Percentiles rank a stretch among this genome's conserved stretches.
These are phyloP conservation scores for Phoenix roebelenii DNA, from an alignment of 176 grass and related monocot genomes.

Conservation along the genomic window DNA sequence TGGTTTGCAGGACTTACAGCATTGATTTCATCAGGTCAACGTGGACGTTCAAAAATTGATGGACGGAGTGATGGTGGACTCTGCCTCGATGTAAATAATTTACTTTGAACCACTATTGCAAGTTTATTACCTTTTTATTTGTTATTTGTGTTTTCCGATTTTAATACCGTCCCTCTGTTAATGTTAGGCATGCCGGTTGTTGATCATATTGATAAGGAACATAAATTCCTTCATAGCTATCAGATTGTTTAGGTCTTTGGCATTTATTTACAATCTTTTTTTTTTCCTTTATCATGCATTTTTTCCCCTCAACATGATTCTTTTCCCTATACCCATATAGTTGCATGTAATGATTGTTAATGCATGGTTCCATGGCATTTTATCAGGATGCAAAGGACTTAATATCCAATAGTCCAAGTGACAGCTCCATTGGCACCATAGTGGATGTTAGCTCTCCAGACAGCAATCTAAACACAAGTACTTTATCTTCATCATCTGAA, in stretches of 20 bases:
- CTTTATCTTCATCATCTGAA: constrained; percentile 12
- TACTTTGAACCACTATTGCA: background rate
- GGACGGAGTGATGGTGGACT: constrained; percentile 18
- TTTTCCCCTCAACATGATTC: too few species aligned
- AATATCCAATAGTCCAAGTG: constrained; percentile 1
- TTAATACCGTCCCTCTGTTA: too few species aligned
- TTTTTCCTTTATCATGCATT: too few species aligned
- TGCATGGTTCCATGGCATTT: background rate
- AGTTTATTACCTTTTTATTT: too few species aligned
- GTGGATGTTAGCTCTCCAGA: background rate
- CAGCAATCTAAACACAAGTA: background rate
- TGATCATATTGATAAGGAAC: too few species aligned
- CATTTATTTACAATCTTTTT: too few species aligned
- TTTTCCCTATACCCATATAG: too few species aligned
- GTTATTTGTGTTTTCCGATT: too few species aligned
- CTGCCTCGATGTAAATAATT: constrained; percentile 8
- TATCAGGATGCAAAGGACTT: background rate
- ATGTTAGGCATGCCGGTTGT: too few species aligned
- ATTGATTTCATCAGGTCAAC: constrained; percentile 18
- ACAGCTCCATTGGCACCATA: constrained; percentile 2
- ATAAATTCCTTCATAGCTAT: too few species aligned
- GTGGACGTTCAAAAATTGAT: constrained; percentile 22
- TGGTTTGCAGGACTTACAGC: constrained; percentile 12
- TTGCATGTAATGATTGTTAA: too few species aligned
- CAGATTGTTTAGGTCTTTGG: too few species aligned